Evolutionary conservation across 345 rosid species (phyloP).

Genomic region (Gossypium longicalyx): DNA sequence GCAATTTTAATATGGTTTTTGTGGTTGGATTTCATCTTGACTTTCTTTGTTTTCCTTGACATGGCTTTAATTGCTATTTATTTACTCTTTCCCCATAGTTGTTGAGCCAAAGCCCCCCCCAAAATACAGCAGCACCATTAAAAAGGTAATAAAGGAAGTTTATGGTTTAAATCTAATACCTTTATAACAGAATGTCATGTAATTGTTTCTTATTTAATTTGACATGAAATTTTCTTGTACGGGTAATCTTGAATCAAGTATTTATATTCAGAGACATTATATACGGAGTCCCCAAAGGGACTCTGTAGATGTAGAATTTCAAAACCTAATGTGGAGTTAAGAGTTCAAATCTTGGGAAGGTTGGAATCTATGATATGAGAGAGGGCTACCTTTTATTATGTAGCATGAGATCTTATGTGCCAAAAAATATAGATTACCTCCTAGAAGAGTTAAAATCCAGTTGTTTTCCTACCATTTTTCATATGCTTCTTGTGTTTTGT

Average conservation of each 20-base stretch:
- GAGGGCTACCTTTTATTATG: not conserved
- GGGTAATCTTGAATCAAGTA: not conserved
- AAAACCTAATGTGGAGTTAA: not conserved
- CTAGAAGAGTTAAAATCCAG: slow-evolving; percentile 6
- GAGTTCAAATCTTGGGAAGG: not conserved
- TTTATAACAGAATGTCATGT: not conserved
- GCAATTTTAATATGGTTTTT: not conserved
- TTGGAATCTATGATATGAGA: not conserved
- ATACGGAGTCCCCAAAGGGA: not conserved
- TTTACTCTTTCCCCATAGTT: slow-evolving; percentile 34
- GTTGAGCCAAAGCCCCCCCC: slow-evolving; percentile 30
- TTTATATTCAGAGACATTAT: not conserved
- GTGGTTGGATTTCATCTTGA: not conserved
- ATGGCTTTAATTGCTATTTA: not conserved
- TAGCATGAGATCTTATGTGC: not conserved
- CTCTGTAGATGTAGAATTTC: not conserved
- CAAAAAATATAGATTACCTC: not conserved
- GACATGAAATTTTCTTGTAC: slow-evolving; percentile 9
- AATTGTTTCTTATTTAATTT: not conserved
- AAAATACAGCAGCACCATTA: slow-evolving; percentile 27
- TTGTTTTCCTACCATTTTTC: not conserved
- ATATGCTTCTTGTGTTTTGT: not conserved
- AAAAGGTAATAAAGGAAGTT: slow-evolving; percentile 42
- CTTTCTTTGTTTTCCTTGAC: not conserved
- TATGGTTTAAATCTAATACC: not conserved